These are phyloP conservation scores for Phytophthora vignae DNA, from an alignment of 352 stramenopile species.

Conservation along the genomic window DNA sequence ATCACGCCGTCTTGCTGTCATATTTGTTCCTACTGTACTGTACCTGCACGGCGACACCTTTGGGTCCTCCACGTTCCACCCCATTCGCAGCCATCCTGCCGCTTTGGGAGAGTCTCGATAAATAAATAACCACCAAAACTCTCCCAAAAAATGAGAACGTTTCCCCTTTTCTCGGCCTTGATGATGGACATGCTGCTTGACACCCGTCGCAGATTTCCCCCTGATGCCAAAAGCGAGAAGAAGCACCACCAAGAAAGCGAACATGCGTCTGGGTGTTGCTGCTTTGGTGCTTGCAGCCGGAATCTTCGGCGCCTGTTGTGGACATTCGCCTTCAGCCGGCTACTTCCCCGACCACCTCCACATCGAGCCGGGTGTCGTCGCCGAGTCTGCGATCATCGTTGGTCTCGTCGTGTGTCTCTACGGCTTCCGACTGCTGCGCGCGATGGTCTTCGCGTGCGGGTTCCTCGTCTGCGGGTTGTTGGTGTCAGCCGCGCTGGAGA, in stretches of 20 bases:
- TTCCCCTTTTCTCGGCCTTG: background rate
- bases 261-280: conserved; percentile 9
- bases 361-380: conserved; percentile 50
- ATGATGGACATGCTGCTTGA: background rate
- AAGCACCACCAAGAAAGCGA: background rate
- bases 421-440: conserved; percentile 60
- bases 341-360: conserved; percentile 46
- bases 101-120: background rate
- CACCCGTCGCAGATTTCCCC: conserved; percentile 14
- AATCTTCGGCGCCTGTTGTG: conserved; percentile 4
- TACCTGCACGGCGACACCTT: conserved; percentile 36
- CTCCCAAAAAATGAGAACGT: too few relatives aligned
- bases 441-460: conserved; percentile 56
- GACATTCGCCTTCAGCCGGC: conserved; percentile 9
- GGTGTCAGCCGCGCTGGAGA: conserved; percentile 48
- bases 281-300: background rate
- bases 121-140: conserved; percentile 4
- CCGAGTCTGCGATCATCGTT: conserved; percentile 56
- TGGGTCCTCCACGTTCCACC: background rate
- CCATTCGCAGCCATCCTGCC: background rate
- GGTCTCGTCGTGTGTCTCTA: conserved; percentile 57
- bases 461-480: conserved; percentile 65
- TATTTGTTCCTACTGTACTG: conserved; percentile 2
- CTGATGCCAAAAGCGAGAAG: background rate
- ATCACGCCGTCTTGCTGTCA: too few relatives aligned